Evolutionary conservation across 164 flowering plant species (phyloP).

Genomic region (Protea cynaroides): DNA sequence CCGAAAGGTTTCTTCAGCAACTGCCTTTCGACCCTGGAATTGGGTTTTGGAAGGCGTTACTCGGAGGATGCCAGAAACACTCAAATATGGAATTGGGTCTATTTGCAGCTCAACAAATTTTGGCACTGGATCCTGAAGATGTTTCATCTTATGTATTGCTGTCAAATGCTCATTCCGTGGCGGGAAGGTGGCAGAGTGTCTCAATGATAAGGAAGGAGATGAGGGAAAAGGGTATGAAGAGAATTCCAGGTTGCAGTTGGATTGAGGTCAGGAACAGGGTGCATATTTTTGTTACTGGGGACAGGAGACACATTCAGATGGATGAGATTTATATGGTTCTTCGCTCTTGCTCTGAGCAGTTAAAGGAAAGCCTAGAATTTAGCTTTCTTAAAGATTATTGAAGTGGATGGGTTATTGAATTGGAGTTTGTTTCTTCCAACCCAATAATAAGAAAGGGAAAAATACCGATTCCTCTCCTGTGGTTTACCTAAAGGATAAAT

Average conservation of each 20-base stretch:
- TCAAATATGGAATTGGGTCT: slow-evolving; percentile 53
- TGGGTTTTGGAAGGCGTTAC: slow-evolving; percentile 89
- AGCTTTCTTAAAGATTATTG: slow-evolving; percentile 51
- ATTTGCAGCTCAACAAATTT: slow-evolving; percentile 42
- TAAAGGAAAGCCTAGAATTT: slow-evolving; percentile 22
- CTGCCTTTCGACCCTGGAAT: slow-evolving; percentile 74
- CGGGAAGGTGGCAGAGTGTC: slow-evolving; percentile 56
- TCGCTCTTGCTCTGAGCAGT: slow-evolving; percentile 27
- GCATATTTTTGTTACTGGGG: slow-evolving; percentile 54
- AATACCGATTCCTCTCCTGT: no score
- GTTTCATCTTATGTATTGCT: slow-evolving; percentile 70
- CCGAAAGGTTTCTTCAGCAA: slow-evolving; percentile 35
- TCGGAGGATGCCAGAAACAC: slow-evolving; percentile 75
- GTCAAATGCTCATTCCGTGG: slow-evolving; percentile 63
- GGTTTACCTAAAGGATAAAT: no score
- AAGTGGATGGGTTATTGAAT: slow-evolving; percentile 16
- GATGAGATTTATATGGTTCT: slow-evolving; percentile 40
- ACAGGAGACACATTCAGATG: slow-evolving; percentile 30
- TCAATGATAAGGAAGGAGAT: slow-evolving; percentile 52
- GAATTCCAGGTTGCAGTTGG: slow-evolving; percentile 75
- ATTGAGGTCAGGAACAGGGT: slow-evolving; percentile 47
- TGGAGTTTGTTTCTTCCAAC: not conserved
- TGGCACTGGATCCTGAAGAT: slow-evolving; percentile 57
- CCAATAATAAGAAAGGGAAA: no score
- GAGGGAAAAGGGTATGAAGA: slow-evolving; percentile 49